These are phyloP conservation scores for Aureobasidium sp. DNA, from an alignment of 2,329 filamentous ascomycete species.

Conservation along the genomic window DNA sequence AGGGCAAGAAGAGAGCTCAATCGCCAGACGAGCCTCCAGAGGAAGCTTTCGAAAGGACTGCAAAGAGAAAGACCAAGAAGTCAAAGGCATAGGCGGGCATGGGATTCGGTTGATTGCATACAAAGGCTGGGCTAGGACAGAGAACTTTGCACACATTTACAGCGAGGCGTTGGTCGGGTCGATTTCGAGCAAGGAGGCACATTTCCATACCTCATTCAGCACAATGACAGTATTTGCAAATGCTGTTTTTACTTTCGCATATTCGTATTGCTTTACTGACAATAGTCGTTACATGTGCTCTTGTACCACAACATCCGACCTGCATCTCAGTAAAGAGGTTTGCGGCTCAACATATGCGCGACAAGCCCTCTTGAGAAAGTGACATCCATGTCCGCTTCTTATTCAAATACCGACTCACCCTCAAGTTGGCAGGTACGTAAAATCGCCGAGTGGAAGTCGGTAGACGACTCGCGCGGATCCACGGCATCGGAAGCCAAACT, in stretches of 20 bases:
- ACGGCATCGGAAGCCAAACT: not conserved
- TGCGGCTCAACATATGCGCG: not conserved
- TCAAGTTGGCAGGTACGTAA: not conserved
- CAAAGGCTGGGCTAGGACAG: not conserved
- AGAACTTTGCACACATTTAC: not conserved
- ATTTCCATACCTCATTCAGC: not conserved
- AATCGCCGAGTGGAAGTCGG: not conserved
- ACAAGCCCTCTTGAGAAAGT: not conserved
- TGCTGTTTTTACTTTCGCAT: not conserved
- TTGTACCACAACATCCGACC: not conserved
- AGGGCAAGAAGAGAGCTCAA: constrained; percentile 38
- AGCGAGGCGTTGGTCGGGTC: constrained; percentile 1
- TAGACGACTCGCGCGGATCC: not conserved
- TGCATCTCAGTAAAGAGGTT: not conserved
- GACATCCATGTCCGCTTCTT: not conserved
- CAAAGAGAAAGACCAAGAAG: constrained; percentile 28
- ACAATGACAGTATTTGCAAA: not conserved
- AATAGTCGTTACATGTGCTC: not conserved
- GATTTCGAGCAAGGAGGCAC: not conserved
- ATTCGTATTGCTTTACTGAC: not conserved
- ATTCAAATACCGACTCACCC: not conserved
- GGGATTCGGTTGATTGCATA: not conserved
- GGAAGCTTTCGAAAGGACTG: constrained; percentile 50
- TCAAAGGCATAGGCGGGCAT: not conserved
- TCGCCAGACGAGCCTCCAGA: constrained; percentile 53